Percentiles rank a stretch among this genome's conserved stretches.
Evolutionary conservation across 2,329 filamentous ascomycete species (phyloP).

Genomic region (Curvularia sp.): DNA sequence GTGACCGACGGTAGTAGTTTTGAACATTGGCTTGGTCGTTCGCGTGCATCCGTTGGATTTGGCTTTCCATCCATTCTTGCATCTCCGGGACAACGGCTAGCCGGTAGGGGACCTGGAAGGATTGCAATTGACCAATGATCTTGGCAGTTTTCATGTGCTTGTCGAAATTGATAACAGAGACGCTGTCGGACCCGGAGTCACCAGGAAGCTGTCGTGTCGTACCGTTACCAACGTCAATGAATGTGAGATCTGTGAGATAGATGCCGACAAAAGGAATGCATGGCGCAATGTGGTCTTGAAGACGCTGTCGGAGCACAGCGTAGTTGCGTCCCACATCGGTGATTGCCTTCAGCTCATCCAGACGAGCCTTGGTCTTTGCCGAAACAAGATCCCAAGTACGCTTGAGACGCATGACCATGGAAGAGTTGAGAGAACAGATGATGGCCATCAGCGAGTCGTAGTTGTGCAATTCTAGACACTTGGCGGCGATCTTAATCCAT

Average conservation of each 20-base stretch:
- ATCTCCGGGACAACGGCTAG: conserved; percentile 84
- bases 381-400: conserved; percentile 93
- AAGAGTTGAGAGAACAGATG: conserved; percentile 90
- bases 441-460: conserved; percentile 98
- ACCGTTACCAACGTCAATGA: conserved; percentile 93
- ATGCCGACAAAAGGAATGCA: conserved; percentile 96
- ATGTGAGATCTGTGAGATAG: conserved; percentile 94
- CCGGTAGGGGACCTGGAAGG: conserved; percentile 92
- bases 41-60: conserved; percentile 77
- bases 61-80: conserved; percentile 88
- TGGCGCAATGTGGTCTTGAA: conserved; percentile 86
- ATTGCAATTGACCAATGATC: conserved; percentile 93
- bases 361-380: conserved; percentile 77
- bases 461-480: conserved; percentile 88
- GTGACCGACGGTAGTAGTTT: conserved; percentile 80
- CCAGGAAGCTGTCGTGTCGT: conserved; percentile 77
- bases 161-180: conserved; percentile 94
- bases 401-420: conserved; percentile 84
- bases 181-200: conserved; percentile 64
- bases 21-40: conserved; percentile 68
- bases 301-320: conserved; percentile 79
- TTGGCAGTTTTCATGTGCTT: conserved; percentile 94
- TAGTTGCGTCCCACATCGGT: conserved; percentile 93
- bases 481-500: conserved; percentile 93
- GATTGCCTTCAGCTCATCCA: conserved; percentile 81